Evolutionary conservation across 192 early-diverging fungal species (phyloP).

Genomic region (Gonapodya prolifera): DNA sequence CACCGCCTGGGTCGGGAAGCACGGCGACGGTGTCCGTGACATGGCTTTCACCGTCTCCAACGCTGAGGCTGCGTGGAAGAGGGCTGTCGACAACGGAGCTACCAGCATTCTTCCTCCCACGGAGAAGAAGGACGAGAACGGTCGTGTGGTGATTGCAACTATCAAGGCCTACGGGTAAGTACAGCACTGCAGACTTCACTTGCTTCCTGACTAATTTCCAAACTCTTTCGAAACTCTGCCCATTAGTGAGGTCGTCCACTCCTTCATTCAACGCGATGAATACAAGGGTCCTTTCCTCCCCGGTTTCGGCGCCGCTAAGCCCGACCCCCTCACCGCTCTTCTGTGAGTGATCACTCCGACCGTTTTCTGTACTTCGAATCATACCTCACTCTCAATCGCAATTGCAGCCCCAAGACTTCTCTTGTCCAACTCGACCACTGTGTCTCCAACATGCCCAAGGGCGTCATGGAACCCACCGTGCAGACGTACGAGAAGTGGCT

Average conservation of each 20-base stretch:
- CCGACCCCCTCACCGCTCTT: constrained; percentile 83
- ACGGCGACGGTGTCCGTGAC: constrained; percentile 94
- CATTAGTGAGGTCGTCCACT: constrained; percentile 84
- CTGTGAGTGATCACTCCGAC: constrained; percentile 41
- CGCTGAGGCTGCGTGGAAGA: constrained; percentile 58
- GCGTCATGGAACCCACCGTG: constrained; percentile 52
- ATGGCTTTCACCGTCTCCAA: constrained; percentile 88
- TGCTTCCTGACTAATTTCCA: constrained; percentile 1
- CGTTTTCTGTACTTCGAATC: not conserved
- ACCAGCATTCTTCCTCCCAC: constrained; percentile 61
- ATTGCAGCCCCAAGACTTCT: not conserved
- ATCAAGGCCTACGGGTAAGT: constrained; percentile 46
- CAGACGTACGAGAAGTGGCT: constrained; percentile 65
- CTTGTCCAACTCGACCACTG: not conserved
- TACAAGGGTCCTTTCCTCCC: constrained; percentile 87
- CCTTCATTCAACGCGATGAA: constrained; percentile 68
- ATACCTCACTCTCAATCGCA: not conserved
- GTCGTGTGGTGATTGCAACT: constrained; percentile 84
- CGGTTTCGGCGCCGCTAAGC: constrained; percentile 33
- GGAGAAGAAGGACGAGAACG: constrained; percentile 71
- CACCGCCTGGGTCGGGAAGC: constrained; percentile 63
- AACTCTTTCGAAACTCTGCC: not conserved
- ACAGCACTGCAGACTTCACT: not conserved
- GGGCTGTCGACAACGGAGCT: constrained; percentile 79
- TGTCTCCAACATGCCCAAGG: constrained; percentile 18